These are phyloP conservation scores for Pichia inconspicua DNA, from an alignment of 1,139 yeast genomes.

Conservation along the genomic window DNA sequence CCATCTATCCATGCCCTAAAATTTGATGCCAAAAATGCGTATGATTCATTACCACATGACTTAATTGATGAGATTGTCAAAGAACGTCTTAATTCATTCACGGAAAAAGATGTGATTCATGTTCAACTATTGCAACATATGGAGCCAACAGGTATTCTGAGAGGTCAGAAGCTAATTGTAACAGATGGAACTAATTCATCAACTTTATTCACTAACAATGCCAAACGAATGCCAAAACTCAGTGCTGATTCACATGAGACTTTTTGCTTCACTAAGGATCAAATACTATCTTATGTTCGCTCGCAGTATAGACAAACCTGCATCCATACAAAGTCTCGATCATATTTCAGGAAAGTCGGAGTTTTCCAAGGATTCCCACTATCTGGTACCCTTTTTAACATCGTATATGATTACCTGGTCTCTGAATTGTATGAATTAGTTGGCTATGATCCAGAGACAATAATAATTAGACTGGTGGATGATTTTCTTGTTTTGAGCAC, in stretches of 20 bases:
- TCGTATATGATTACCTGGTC: conserved; percentile 61
- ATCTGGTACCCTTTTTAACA: conserved; percentile 69
- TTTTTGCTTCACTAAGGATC: conserved; percentile 24
- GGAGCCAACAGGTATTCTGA: conserved; percentile 1
- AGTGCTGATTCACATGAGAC: conserved; percentile 29
- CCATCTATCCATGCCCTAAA: conserved; percentile 49
- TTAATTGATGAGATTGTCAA: conserved; percentile 34
- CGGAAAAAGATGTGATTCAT: conserved; percentile 8
- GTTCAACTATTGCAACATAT: conserved; percentile 12
- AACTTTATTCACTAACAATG: neutral
- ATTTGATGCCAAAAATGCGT: conserved; percentile 75
- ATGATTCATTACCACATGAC: conserved; percentile 60
- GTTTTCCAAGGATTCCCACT: conserved; percentile 82
- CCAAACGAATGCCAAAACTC: neutral
- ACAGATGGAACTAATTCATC: conserved; percentile 5
- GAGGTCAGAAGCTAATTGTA: conserved; percentile 1
- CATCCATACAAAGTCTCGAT: conserved; percentile 29
- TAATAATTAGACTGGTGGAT: conserved; percentile 67
- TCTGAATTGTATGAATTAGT: conserved; percentile 26
- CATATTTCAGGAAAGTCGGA: conserved; percentile 51
- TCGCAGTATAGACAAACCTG: conserved; percentile 36
- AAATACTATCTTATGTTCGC: conserved; percentile 29
- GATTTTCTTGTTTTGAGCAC: conserved; percentile 71
- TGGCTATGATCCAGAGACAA: conserved; percentile 25
- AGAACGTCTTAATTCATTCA: conserved; percentile 15